Evolutionary conservation across 352 stramenopile genomes (phyloP).

Genomic region (Phytophthora pinifolia): DNA sequence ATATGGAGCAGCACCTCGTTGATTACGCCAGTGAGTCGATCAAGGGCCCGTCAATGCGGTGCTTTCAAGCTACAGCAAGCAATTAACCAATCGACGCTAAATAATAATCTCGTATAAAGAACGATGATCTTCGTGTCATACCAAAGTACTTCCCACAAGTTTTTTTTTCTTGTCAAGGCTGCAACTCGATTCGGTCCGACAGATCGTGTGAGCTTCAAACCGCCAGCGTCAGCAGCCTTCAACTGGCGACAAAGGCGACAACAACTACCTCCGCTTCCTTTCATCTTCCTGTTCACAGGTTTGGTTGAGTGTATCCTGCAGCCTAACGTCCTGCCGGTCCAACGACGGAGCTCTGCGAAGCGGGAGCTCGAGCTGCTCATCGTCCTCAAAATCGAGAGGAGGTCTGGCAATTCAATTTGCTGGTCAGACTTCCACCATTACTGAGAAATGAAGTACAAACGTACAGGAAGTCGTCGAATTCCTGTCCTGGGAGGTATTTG

Average conservation of each 20-base stretch:
- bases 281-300: not conserved
- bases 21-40: not conserved
- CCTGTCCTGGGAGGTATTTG: slow-evolving; percentile 46
- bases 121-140: no score
- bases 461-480: slow-evolving; percentile 76
- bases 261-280: no score
- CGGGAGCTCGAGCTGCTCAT: slow-evolving; percentile 34
- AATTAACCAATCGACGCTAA: no score
- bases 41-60: slow-evolving; percentile 9
- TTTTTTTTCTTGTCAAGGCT: no score
- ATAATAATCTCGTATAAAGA: no score
- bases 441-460: slow-evolving; percentile 20
- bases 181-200: no score
- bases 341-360: slow-evolving; percentile 9
- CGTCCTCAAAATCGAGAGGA: slow-evolving; percentile 53
- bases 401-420: slow-evolving; percentile 31
- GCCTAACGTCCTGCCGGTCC: not conserved
- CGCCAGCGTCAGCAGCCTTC: no score
- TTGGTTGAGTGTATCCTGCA: not conserved
- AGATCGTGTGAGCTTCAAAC: no score
- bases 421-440: not conserved
- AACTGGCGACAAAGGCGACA: no score
- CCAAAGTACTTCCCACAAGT: no score
- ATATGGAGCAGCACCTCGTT: slow-evolving; percentile 24
- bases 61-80: not conserved